Evolutionary conservation across 2,329 filamentous ascomycete genomes (phyloP).

Genomic region (Tolypocladium ovalisporum): DNA sequence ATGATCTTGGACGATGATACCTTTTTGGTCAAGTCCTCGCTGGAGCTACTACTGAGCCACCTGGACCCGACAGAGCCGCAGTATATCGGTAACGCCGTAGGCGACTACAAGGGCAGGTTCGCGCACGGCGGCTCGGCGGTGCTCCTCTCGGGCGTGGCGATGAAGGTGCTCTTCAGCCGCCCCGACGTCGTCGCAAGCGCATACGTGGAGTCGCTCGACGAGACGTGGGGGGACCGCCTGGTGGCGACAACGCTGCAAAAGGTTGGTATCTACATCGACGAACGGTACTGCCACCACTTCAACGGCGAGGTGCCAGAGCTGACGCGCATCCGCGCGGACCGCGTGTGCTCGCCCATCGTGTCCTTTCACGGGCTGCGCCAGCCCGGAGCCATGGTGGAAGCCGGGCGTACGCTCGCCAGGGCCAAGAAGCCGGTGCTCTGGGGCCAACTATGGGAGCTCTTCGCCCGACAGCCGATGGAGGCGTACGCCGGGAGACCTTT

Average conservation of each 20-base stretch:
- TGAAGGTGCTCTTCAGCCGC: conserved; percentile 33
- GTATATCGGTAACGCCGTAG: conserved; percentile 46
- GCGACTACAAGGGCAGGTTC: conserved; percentile 43
- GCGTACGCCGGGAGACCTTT: conserved; percentile 18
- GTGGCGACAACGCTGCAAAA: conserved; percentile 42
- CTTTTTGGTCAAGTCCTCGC: conserved; percentile 37
- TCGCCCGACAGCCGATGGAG: conserved; percentile 28
- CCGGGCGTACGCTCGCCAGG: conserved; percentile 29
- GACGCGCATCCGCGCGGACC: conserved; percentile 36
- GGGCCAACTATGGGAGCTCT: conserved; percentile 39
- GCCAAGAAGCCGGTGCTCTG: conserved; percentile 32
- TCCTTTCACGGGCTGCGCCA: conserved; percentile 41
- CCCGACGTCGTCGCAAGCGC: conserved; percentile 30
- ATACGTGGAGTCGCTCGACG: conserved; percentile 36
- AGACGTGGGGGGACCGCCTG: conserved; percentile 43
- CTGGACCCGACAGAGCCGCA: conserved; percentile 34
- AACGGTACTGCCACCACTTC: conserved; percentile 42
- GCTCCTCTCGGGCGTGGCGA: conserved; percentile 38
- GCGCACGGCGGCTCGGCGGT: conserved; percentile 46
- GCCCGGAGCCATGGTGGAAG: conserved; percentile 31
- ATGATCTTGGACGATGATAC: conserved; percentile 48
- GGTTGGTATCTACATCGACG: conserved; percentile 43
- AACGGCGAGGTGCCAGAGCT: conserved; percentile 41
- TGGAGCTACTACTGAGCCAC: conserved; percentile 36
- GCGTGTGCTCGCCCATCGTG: conserved; percentile 42